Evolutionary conservation across 2,329 filamentous ascomycete genomes (phyloP).

Genomic region (Sordariomycetes sp.): DNA sequence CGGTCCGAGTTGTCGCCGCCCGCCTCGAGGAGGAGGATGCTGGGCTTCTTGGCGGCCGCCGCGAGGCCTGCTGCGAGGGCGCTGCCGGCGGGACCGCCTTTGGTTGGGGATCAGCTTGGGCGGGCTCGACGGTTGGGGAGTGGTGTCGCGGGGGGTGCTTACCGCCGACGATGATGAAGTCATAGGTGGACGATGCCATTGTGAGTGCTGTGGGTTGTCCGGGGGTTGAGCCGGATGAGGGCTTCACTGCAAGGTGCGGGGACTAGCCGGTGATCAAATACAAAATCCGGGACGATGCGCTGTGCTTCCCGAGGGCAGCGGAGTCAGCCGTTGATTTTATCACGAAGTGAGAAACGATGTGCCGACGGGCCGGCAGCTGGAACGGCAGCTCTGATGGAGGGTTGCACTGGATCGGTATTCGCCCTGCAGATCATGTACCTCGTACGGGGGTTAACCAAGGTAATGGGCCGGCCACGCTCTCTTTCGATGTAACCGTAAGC

Average conservation of each 20-base stretch:
- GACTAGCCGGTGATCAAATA: too few relatives aligned
- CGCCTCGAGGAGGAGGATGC: constrained; percentile 50
- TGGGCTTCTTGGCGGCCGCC: constrained; percentile 23
- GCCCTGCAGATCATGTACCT: too few relatives aligned
- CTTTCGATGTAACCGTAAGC: too few relatives aligned
- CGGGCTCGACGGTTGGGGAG: not conserved
- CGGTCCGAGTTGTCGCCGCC: constrained; percentile 37
- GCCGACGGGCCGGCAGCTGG: too few relatives aligned
- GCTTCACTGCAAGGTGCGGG: not conserved
- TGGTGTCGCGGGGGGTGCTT: constrained; percentile 4
- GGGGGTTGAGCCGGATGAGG: not conserved
- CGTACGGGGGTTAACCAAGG: too few relatives aligned
- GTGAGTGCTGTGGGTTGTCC: not conserved
- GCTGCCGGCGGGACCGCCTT: constrained; percentile 50
- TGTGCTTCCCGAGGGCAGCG: too few relatives aligned
- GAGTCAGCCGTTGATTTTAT: too few relatives aligned
- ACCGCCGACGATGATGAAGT: constrained; percentile 24
- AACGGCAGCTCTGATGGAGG: too few relatives aligned
- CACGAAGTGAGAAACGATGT: too few relatives aligned
- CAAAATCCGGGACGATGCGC: too few relatives aligned
- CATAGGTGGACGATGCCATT: constrained; percentile 9
- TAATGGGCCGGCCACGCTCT: too few relatives aligned
- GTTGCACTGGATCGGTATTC: too few relatives aligned
- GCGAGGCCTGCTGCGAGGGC: constrained; percentile 43
- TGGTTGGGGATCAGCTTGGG: not conserved